Percentiles rank a stretch among this genome's conserved stretches.
Conservation (phyloP, 306 rosid species). For the Prunus mira region DNA sequence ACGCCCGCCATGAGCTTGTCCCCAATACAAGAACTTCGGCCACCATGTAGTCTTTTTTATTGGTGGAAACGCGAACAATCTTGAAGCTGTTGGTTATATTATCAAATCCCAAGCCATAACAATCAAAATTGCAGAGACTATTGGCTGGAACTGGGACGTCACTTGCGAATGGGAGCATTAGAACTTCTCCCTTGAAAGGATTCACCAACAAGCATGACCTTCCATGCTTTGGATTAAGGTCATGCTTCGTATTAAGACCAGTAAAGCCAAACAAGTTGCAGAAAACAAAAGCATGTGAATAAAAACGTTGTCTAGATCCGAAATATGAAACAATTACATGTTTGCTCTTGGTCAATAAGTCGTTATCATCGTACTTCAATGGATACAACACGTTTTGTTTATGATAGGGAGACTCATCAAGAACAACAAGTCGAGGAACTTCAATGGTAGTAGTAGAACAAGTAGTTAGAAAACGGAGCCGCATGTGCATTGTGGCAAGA, state of each 20-base stretch:
- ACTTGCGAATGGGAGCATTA: no score
- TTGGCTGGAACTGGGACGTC: no score
- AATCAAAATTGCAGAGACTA: no score
- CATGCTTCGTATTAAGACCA: background rate
- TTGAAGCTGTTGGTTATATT: no score
- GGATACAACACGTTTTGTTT: background rate
- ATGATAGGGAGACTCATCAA: background rate
- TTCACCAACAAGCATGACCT: background rate
- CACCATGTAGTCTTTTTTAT: background rate
- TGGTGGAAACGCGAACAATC: background rate
- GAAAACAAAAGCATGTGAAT: background rate
- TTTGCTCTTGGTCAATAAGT: background rate
- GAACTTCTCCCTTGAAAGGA: no score
- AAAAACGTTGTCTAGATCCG: background rate
- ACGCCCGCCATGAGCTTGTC: background rate
- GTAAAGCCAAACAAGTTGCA: background rate
- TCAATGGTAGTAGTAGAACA: background rate
- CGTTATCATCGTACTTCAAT: background rate
- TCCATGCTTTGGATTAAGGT: background rate
- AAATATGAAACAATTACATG: background rate
- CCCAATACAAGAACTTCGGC: background rate
- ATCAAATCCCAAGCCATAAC: no score
- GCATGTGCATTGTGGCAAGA: background rate
- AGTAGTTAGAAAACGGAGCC: background rate
- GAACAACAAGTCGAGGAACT: background rate